A percentile compares a stretch with the other conserved stretches of the same genome.
Evolutionary conservation across 2,329 filamentous ascomycete species (phyloP).

Genomic region (Xylariaceae sp.): DNA sequence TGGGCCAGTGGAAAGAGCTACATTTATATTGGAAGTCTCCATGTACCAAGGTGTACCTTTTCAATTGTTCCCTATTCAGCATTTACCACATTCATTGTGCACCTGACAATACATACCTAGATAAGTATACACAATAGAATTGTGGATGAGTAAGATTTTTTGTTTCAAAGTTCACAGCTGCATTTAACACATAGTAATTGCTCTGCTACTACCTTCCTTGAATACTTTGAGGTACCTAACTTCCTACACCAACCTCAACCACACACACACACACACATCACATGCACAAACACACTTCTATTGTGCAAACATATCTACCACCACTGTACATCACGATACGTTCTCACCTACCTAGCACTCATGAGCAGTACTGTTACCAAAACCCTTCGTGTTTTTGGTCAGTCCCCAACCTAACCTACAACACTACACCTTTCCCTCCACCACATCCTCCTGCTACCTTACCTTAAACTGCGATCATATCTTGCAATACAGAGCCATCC

Average conservation of each 20-base stretch:
- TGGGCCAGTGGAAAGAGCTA: background rate
- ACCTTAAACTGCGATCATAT: background rate
- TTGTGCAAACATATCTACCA: background rate
- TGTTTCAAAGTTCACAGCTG: too few species aligned
- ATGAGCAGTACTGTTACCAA: background rate
- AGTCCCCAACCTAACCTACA: background rate
- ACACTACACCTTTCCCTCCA: background rate
- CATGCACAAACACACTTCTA: too few species aligned
- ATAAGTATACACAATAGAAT: background rate
- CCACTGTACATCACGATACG: background rate
- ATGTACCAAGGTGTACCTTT: constrained; percentile 11
- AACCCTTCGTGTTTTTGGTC: background rate
- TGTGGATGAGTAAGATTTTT: too few species aligned
- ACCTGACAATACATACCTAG: too few species aligned
- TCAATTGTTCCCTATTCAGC: background rate
- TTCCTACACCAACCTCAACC: background rate
- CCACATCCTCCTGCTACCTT: background rate
- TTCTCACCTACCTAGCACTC: background rate
- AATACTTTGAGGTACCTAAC: too few species aligned
- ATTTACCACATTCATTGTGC: background rate
- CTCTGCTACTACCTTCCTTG: too few species aligned
- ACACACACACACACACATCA: too few species aligned
- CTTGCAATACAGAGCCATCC: background rate
- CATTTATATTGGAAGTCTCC: background rate
- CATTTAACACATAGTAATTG: too few species aligned